phyloP scores from a whole-genome alignment of 2,329 filamentous ascomycete genomes.

The Penicillium sp. region DNA sequence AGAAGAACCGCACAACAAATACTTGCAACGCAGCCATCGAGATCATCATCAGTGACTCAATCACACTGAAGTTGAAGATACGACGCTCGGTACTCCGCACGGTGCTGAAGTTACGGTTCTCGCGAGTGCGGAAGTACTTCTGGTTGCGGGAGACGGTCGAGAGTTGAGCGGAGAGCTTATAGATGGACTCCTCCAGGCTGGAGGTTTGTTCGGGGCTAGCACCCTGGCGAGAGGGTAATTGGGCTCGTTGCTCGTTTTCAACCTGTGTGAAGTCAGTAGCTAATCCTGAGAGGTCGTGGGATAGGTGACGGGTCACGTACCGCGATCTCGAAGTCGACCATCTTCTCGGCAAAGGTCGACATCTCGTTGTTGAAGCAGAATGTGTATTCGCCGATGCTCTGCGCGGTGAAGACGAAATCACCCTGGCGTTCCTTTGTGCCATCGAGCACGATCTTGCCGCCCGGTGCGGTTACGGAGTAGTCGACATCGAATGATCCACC shows the following conservation, averaged over 20 bases:
- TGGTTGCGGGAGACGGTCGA: slow-evolving; percentile 96
- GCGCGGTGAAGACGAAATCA: slow-evolving; percentile 96
- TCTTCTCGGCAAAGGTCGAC: slow-evolving; percentile 96
- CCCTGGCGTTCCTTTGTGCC: slow-evolving; percentile 92
- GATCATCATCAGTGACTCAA: slow-evolving; percentile 88
- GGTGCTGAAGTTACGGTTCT: slow-evolving; percentile 98
- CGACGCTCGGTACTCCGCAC: slow-evolving; percentile 92
- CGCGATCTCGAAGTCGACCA: slow-evolving; percentile 96
- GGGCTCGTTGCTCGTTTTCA: slow-evolving; percentile 82
- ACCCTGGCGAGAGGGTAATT: slow-evolving; percentile 85
- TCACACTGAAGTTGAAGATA: slow-evolving; percentile 96
- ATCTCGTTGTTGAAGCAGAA: slow-evolving; percentile 99
- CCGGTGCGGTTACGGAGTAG: slow-evolving; percentile 82
- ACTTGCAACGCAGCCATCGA: slow-evolving; percentile 96
- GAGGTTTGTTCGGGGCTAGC: slow-evolving; percentile 86
- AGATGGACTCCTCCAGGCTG: slow-evolving; percentile 86
- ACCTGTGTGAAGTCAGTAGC: slow-evolving; percentile 57
- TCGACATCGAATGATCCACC: slow-evolving; percentile 97
- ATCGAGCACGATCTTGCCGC: slow-evolving; percentile 76
- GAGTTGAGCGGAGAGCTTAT: slow-evolving; percentile 89
- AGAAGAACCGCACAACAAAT: slow-evolving; percentile 97
- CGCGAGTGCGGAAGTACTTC: slow-evolving; percentile 98
- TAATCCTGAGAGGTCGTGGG: neutral
- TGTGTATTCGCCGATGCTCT: slow-evolving; percentile 81
- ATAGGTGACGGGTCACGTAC: slow-evolving; percentile 54